phyloP scores from a whole-genome alignment of 768 basidiomycete species.

The Gymnopilus junonius region DNA sequence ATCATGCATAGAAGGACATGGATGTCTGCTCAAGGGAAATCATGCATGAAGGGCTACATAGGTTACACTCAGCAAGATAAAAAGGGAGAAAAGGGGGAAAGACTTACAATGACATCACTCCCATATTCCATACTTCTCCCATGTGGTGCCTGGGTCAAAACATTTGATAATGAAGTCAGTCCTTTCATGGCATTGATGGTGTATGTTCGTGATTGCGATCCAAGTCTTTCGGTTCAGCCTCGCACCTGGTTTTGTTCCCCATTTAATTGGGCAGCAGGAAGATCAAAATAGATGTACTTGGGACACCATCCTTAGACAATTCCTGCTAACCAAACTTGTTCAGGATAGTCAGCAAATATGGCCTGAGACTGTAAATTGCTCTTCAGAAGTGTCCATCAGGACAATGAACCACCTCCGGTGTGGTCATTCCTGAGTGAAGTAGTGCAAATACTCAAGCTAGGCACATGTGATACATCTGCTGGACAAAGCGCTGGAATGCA shows the following conservation, averaged over 20 bases:
- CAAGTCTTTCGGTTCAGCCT: conserved; percentile 20
- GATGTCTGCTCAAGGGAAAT: conserved; percentile 38
- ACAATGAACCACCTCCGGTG: conserved; percentile 27
- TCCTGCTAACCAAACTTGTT: conserved; percentile 34
- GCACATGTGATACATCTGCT: conserved; percentile 32
- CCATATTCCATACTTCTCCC: conserved; percentile 39
- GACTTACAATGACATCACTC: conserved; percentile 10
- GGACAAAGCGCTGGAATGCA: conserved; percentile 24
- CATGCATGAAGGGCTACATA: conserved; percentile 33
- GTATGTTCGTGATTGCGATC: conserved; percentile 17
- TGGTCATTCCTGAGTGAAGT: conserved; percentile 21
- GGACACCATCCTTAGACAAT: conserved; percentile 32
- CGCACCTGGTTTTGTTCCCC: conserved; percentile 20
- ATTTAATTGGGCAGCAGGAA: not conserved
- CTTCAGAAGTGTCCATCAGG: conserved; percentile 37
- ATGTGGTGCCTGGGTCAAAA: conserved; percentile 31
- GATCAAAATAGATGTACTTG: conserved; percentile 19
- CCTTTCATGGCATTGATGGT: conserved; percentile 23
- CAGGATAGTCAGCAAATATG: conserved; percentile 44
- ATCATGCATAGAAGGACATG: conserved; percentile 36
- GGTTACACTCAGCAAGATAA: not conserved
- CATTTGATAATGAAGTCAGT: conserved; percentile 28
- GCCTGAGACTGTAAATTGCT: conserved; percentile 33
- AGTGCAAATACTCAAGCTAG: conserved; percentile 20
- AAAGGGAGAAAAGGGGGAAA: conserved; percentile 6